Percentiles rank a stretch among this genome's conserved stretches.
Conservation (phyloP, 768 basidiomycete species). For the Tylopilus vinaceipallidus region DNA sequence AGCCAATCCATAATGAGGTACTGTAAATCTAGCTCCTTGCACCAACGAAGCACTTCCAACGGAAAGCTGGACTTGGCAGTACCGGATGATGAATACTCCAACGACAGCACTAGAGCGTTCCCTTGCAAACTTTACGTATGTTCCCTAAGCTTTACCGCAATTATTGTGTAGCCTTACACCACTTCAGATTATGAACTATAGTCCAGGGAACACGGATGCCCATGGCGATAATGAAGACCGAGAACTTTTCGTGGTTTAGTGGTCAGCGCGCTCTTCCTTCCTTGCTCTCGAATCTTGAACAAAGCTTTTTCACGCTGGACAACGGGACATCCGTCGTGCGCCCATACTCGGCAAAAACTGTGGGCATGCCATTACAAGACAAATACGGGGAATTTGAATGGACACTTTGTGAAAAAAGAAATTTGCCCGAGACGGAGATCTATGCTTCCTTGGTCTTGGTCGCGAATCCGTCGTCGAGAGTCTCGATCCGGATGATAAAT, state of each 20-base stretch:
- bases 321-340: slow-evolving; percentile 80
- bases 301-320: slow-evolving; percentile 70
- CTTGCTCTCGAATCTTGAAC: slow-evolving; percentile 54
- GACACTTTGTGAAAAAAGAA: slow-evolving; percentile 31
- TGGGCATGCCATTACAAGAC: slow-evolving; percentile 89
- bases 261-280: slow-evolving; percentile 53
- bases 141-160: slow-evolving; percentile 11
- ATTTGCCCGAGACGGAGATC: slow-evolving; percentile 75
- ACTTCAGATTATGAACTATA: slow-evolving; percentile 85
- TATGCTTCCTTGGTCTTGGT: slow-evolving; percentile 66
- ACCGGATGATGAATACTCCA: slow-evolving; percentile 93
- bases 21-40: neutral
- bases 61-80: slow-evolving; percentile 79
- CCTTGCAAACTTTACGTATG: slow-evolving; percentile 84
- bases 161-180: neutral
- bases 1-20: slow-evolving; percentile 94
- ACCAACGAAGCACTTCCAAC: slow-evolving; percentile 62
- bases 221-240: slow-evolving; percentile 87
- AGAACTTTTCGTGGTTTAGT: slow-evolving; percentile 97
- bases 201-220: slow-evolving; percentile 77
- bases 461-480: slow-evolving; percentile 60
- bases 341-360: slow-evolving; percentile 88
- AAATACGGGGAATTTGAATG: slow-evolving; percentile 71
- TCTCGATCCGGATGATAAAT: slow-evolving; percentile 48
- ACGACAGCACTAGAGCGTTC: slow-evolving; percentile 76